Conservation (phyloP, 768 basidiomycete species). For the Tulasnella sp. region DNA sequence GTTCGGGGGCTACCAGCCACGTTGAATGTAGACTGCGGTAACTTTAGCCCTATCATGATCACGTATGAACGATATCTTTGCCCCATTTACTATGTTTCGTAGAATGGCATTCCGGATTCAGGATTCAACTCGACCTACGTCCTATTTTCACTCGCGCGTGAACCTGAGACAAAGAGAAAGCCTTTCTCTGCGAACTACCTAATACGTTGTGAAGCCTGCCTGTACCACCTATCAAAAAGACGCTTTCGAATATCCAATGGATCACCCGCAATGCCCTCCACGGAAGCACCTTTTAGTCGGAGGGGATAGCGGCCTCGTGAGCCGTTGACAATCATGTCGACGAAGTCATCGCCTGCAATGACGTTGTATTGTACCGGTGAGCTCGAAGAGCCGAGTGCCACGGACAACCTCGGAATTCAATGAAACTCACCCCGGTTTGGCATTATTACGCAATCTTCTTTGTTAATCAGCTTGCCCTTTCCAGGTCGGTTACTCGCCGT, state of each 20-base stretch:
- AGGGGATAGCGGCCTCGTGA: not conserved
- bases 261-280: not conserved
- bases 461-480: not conserved
- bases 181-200: not conserved
- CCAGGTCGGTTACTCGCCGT: not conserved
- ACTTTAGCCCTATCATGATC: not conserved
- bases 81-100: not conserved
- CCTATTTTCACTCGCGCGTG: not conserved
- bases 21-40: not conserved
- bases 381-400: not conserved
- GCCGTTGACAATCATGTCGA: conserved; percentile 6
- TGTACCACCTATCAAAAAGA: not conserved
- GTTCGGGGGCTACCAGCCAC: not conserved
- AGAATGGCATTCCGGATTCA: not conserved
- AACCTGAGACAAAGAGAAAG: not conserved
- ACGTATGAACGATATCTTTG: not conserved
- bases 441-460: conserved; percentile 2
- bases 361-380: not conserved
- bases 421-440: conserved; percentile 3
- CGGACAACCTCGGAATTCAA: not conserved
- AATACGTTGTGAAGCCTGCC: not conserved
- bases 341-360: not conserved
- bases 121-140: not conserved
- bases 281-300: not conserved
- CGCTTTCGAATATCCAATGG: not conserved